Evolutionary conservation across 2,329 filamentous ascomycete genomes (phyloP).

Genomic region (Xylaria sp.): DNA sequence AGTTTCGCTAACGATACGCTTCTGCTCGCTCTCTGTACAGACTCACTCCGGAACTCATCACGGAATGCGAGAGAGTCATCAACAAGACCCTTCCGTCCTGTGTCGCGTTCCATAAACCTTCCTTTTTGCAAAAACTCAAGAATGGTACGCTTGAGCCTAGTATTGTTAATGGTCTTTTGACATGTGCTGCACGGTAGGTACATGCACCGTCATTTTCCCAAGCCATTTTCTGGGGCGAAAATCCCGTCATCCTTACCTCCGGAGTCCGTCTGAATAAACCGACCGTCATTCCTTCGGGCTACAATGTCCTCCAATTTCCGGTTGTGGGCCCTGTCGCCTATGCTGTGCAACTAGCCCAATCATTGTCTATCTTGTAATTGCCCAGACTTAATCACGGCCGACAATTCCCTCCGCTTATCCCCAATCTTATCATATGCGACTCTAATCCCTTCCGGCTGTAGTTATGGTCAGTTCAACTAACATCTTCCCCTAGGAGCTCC

Average conservation of each 20-base stretch:
- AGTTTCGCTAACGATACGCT: constrained; percentile 28
- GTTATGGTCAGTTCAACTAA: constrained; percentile 26
- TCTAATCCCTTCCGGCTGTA: constrained; percentile 5
- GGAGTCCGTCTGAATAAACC: constrained; percentile 39
- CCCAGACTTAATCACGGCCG: constrained; percentile 29
- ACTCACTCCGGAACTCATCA: constrained; percentile 67
- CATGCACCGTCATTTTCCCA: constrained; percentile 21
- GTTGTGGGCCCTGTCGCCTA: constrained; percentile 35
- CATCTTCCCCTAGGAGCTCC: constrained; percentile 60
- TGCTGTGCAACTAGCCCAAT: constrained; percentile 37
- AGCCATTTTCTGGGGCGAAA: neutral
- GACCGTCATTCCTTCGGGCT: constrained; percentile 35
- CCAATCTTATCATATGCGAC: constrained; percentile 22
- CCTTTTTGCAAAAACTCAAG: constrained; percentile 70
- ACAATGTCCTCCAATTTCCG: constrained; percentile 37
- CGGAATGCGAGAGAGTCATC: constrained; percentile 70
- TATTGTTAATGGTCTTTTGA: constrained; percentile 68
- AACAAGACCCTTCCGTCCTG: constrained; percentile 70
- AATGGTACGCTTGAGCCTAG: constrained; percentile 65
- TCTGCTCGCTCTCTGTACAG: constrained; percentile 44
- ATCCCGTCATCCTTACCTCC: constrained; percentile 33
- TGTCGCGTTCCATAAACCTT: constrained; percentile 72
- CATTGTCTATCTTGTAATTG: constrained; percentile 20
- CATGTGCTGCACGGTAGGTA: constrained; percentile 67
- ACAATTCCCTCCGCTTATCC: constrained; percentile 28